Evolutionary conservation across 192 early-diverging fungal species (phyloP), one percentile per base, ranked within the genome.

Genomic region (Haplosporangium gracile): DNA sequence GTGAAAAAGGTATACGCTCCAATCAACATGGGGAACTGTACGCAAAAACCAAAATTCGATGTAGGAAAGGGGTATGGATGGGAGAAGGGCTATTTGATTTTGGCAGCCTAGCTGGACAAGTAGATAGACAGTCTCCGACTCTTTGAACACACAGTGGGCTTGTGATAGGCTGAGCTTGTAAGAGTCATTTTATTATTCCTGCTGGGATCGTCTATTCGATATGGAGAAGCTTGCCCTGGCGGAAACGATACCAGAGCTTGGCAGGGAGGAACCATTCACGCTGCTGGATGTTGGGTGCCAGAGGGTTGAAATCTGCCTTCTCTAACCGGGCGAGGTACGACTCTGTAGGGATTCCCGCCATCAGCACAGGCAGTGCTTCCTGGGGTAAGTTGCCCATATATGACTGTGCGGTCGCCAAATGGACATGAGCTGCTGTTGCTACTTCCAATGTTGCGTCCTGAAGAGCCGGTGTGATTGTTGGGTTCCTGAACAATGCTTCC

Each of bases 361-460:
- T 87, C 45, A 97, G 85, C 24, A 94, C 96, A 32, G 97, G 95
- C 7, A 95, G 82, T 8, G 93, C 96, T 36, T 88, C 82, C 70
- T 77, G 88, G 1, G 95, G 95, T n/a, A 91, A 87, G 40, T 89
- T 85, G 84, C 77, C 84, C 81, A 90, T 85, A 79, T 93, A 93
- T 74, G 91, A 92, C 80, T 94, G 93, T 43, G 91, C 95, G 45
- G 91, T 96, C 68, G 92, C 89, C 71, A 94, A 88, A 82, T 94
- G 97, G 88, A 93, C 96, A 89, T 93, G 93, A 71, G 94, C 97
- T 55, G 90, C 88, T 7, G 96, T 96, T 0, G 98, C 97, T 75
- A 99, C 90, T 34, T 98, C 97, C 82, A 97, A 95, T 10, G 97
- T 92, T 2, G 94, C 95, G 74, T 97, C 96, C 40, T 93, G 91